Evolutionary conservation across 2,329 filamentous ascomycete species (phyloP), one percentile per base, ranked within the genome.

Genomic region (Xylariaceae sp.): DNA sequence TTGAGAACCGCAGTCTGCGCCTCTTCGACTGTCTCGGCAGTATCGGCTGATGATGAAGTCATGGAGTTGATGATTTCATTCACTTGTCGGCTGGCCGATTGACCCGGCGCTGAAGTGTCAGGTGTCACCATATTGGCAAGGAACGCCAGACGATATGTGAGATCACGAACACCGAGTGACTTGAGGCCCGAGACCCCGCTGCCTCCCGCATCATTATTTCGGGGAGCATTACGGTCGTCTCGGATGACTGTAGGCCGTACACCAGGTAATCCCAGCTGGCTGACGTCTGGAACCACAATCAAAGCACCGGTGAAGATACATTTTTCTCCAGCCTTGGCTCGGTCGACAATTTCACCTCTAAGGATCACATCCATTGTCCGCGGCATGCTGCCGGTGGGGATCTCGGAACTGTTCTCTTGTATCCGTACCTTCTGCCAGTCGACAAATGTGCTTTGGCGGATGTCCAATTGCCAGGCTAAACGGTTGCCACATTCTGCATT

Each of bases 361-460:
- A 98, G 68, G 52, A 98, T 96, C 32, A 98, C 86, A 58, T 98
- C 93, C 80, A 98, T 93, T 3, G 93, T 98, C 45, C 93, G 80
- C 18, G 93, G 93, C 93, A 98, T 98, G 68, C 90, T 96, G 41
- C 93, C 93, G 0, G 93, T 98, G 0, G 93, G 93, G 29, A 98
- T 98, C 63, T 98, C 93, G 3, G 91, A 91, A 53, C 89, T 95
- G 69, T 97, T 98, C 66, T 98, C 93, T 66, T 98, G 93, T 47
- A 97, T 89, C 49, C 94, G 87, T 18, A 97, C 89, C 64, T 97
- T 97, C 63, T 98, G 93, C 93, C 93, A 98, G 68, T 98, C 93
- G 47, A 98, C 87, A 62, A 98, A 98, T 0, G 90, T 97, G 64
- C 90, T 96, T 64, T 95, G 91, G 33, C 89, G 79, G 57, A 98